These are phyloP conservation scores for Mariannaea elegans DNA, from an alignment of 2,329 filamentous ascomycete species.

Conservation along the genomic window DNA sequence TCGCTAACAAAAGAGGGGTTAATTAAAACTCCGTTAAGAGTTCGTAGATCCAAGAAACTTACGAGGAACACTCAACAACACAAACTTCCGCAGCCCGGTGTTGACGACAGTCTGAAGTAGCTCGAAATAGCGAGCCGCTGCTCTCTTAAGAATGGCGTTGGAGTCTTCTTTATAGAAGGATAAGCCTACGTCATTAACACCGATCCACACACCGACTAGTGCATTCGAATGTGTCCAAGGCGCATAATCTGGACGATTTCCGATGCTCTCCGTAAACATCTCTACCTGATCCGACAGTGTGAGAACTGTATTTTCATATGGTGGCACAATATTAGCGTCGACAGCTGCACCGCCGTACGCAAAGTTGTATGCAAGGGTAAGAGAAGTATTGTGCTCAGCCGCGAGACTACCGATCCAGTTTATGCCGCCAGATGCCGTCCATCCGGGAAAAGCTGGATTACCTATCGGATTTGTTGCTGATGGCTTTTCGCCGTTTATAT, in stretches of 20 bases:
- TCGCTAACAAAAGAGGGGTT: conserved; percentile 43
- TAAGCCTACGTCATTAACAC: conserved; percentile 65
- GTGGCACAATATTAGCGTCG: conserved; percentile 59
- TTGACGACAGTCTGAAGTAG: conserved; percentile 58
- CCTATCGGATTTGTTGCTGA: conserved; percentile 65
- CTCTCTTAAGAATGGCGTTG: conserved; percentile 46
- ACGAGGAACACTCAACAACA: conserved; percentile 66
- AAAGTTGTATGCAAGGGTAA: conserved; percentile 60
- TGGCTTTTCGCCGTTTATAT: conserved; percentile 60
- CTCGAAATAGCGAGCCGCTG: conserved; percentile 54
- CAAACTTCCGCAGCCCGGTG: conserved; percentile 65
- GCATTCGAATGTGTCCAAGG: conserved; percentile 54
- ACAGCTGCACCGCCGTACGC: conserved; percentile 64
- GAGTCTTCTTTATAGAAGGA: conserved; percentile 49
- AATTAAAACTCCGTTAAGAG: too few species aligned
- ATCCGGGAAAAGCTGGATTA: conserved; percentile 65
- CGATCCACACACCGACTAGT: conserved; percentile 61
- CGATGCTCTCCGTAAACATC: conserved; percentile 44
- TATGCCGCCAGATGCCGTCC: conserved; percentile 57
- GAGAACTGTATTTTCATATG: conserved; percentile 58
- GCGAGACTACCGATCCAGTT: conserved; percentile 63
- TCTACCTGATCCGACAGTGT: conserved; percentile 36
- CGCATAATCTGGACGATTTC: conserved; percentile 42
- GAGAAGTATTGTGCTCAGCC: conserved; percentile 55
- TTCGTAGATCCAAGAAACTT: not conserved